Percentiles rank a stretch among this genome's conserved stretches.
phyloP scores from a whole-genome alignment of 306 rosid genomes.

The Hippophae tibetana region DNA sequence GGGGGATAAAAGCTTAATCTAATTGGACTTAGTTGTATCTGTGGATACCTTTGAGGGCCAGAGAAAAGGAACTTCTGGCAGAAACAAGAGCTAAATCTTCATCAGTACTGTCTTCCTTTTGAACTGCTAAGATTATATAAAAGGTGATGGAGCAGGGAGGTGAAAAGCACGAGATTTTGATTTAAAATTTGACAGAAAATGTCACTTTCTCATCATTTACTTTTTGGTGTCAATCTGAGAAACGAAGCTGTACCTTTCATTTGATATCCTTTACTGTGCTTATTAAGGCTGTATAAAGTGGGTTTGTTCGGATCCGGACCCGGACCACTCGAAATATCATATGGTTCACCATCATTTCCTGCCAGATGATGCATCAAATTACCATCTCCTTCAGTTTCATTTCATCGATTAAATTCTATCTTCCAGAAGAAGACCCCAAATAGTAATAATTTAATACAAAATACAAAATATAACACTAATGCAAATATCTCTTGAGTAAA shows the following conservation, averaged over 20 bases:
- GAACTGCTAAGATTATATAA: conserved; percentile 27
- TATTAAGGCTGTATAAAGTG: conserved; percentile 23
- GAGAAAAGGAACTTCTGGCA: conserved; percentile 82
- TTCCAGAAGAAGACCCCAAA: background rate
- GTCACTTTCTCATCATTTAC: conserved; percentile 5
- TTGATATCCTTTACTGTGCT: conserved; percentile 45
- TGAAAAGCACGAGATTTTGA: conserved; percentile 8
- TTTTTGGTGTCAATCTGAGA: conserved; percentile 10
- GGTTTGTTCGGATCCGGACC: conserved; percentile 52
- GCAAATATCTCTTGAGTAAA: no score
- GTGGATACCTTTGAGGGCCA: conserved; percentile 75
- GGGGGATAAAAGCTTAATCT: background rate
- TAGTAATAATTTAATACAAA: background rate
- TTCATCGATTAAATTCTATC: conserved; percentile 9
- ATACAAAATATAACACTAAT: background rate
- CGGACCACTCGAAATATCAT: conserved; percentile 61
- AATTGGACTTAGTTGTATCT: background rate
- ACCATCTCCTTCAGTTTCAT: conserved; percentile 11
- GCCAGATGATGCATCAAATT: conserved; percentile 58
- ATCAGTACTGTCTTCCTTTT: conserved; percentile 47
- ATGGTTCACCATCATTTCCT: conserved; percentile 37
- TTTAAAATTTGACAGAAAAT: conserved; percentile 14
- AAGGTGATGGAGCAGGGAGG: conserved; percentile 9
- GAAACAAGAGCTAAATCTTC: conserved; percentile 56
- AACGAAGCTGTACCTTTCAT: conserved; percentile 46